Conservation (phyloP, 2,329 filamentous ascomycete species). For the Colletotrichum higginsianum region DNA sequence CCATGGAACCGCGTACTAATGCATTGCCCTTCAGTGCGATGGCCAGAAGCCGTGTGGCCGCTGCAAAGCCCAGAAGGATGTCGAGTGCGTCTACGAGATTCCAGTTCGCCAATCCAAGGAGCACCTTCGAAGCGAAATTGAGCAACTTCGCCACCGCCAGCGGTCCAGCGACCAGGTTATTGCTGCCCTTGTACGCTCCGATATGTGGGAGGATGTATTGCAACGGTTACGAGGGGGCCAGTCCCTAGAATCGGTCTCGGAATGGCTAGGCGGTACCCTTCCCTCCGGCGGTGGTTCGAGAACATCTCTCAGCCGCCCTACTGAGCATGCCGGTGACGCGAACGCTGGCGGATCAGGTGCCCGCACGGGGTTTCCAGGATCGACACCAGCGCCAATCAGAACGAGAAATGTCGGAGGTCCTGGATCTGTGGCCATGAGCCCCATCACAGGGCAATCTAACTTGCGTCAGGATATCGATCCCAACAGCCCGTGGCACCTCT, state of each 20-base stretch:
- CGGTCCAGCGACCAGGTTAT: conserved; percentile 70
- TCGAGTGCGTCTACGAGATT: conserved; percentile 73
- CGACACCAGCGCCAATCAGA: conserved; percentile 46
- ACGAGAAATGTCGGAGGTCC: conserved; percentile 31
- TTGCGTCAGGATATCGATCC: conserved; percentile 58
- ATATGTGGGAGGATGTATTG: conserved; percentile 69
- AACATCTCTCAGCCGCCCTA: conserved; percentile 48
- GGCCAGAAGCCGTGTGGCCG: conserved; percentile 69
- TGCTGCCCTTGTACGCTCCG: conserved; percentile 65
- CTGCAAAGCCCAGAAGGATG: conserved; percentile 68
- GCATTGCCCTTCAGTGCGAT: conserved; percentile 64
- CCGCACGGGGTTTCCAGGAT: conserved; percentile 42
- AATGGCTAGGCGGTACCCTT: conserved; percentile 62
- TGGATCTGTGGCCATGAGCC: conserved; percentile 46
- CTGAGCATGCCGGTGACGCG: conserved; percentile 45
- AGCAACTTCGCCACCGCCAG: conserved; percentile 68
- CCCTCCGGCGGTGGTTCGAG: conserved; percentile 51
- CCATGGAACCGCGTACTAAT: background rate
- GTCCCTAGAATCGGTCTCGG: conserved; percentile 68
- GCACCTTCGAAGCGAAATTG: conserved; percentile 72
- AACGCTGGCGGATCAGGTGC: conserved; percentile 45
- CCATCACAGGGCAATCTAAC: conserved; percentile 50
- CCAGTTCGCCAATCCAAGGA: conserved; percentile 77
- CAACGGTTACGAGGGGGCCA: conserved; percentile 68
- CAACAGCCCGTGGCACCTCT: conserved; percentile 65